Conservation (phyloP, 2,329 filamentous ascomycete species). For the Claviceps pazoutovae region DNA sequence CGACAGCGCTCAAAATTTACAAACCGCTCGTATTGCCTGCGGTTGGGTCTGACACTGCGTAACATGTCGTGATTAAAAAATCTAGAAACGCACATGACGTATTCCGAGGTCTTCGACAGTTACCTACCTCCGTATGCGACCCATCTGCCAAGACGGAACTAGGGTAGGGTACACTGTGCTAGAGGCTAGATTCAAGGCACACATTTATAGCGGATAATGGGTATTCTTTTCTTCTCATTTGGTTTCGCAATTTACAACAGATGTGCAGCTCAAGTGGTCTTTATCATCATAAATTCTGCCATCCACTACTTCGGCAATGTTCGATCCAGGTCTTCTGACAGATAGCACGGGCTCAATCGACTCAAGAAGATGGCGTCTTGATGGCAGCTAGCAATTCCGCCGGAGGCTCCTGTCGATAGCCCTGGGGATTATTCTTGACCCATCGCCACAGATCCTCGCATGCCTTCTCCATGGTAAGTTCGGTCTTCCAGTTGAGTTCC, state of each 20-base stretch:
- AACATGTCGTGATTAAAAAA: too few relatives aligned
- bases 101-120: too few relatives aligned
- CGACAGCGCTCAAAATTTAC: too few relatives aligned
- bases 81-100: too few relatives aligned
- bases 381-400: constrained; percentile 58
- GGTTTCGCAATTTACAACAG: background rate
- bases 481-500: constrained; percentile 86
- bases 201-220: background rate
- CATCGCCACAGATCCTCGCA: constrained; percentile 93
- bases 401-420: constrained; percentile 86
- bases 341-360: background rate
- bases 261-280: background rate
- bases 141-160: too few relatives aligned
- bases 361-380: constrained; percentile 25
- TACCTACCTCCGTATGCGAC: too few relatives aligned
- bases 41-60: too few relatives aligned
- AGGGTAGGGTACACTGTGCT: background rate
- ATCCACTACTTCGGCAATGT: background rate
- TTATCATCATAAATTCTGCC: background rate
- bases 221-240: background rate
- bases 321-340: background rate
- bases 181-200: background rate
- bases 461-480: constrained; percentile 80
- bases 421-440: constrained; percentile 93
- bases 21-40: too few relatives aligned